phyloP scores from a whole-genome alignment of 805 yeast species.

The Yarrowia sp. region DNA sequence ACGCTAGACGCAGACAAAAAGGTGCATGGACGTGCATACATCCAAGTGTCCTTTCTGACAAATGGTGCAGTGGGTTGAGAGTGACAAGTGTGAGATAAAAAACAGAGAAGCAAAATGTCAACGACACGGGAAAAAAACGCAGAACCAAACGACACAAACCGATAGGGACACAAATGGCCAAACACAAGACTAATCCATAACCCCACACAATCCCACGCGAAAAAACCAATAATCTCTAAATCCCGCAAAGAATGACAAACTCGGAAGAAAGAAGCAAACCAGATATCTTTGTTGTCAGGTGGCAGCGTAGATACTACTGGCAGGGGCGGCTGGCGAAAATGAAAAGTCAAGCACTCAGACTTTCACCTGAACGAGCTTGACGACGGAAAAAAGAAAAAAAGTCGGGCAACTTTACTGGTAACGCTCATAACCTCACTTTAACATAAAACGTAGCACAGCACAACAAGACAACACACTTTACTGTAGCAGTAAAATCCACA shows the following conservation, averaged over 20 bases:
- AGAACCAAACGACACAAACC: no score
- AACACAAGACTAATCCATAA: no score
- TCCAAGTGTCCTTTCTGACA: not conserved
- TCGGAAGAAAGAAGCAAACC: constrained; percentile 15
- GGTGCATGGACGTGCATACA: not conserved
- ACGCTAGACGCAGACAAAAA: not conserved
- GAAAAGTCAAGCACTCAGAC: not conserved
- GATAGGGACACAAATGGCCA: no score
- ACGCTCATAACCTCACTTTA: not conserved
- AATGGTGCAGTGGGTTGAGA: not conserved
- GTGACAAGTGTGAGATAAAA: not conserved
- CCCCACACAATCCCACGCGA: no score
- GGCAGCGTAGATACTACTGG: not conserved
- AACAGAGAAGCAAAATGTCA: not conserved
- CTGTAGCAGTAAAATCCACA: no score
- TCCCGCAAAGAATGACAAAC: constrained; percentile 17
- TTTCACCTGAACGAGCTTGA: no score
- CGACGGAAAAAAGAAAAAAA: no score
- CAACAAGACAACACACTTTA: no score
- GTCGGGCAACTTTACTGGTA: no score
- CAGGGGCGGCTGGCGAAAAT: not conserved
- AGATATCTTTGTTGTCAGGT: not conserved
- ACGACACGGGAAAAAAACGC: no score
- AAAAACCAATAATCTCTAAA: no score
- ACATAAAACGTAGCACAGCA: no score